Evolutionary conservation across 2,329 filamentous ascomycete species (phyloP).

Genomic region (Venturia oleaginea): DNA sequence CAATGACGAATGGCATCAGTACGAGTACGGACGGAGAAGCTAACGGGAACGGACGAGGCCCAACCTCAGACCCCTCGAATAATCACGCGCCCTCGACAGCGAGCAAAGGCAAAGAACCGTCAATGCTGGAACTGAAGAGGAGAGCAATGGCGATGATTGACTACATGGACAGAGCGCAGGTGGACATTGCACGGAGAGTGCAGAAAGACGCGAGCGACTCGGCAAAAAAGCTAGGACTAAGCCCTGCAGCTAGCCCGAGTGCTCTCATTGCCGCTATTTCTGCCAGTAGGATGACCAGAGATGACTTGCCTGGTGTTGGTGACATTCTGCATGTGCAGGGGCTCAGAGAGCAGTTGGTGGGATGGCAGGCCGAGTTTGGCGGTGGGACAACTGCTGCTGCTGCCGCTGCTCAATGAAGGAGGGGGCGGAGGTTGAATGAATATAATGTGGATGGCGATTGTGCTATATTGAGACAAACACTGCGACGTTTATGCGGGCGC

Average conservation of each 20-base stretch:
- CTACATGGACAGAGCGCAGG: slow-evolving; percentile 16
- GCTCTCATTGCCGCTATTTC: slow-evolving; percentile 54
- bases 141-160: slow-evolving; percentile 14
- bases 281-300: neutral
- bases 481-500: neutral
- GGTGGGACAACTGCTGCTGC: slow-evolving; percentile 17
- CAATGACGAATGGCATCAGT: neutral
- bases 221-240: slow-evolving; percentile 19
- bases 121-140: slow-evolving; percentile 14
- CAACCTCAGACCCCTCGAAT: slow-evolving; percentile 6
- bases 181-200: slow-evolving; percentile 17
- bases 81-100: neutral
- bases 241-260: slow-evolving; percentile 39
- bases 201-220: slow-evolving; percentile 9
- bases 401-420: slow-evolving; percentile 23
- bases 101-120: slow-evolving; percentile 8
- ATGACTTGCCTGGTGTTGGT: slow-evolving; percentile 62
- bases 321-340: slow-evolving; percentile 65
- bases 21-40: neutral
- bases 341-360: slow-evolving; percentile 45
- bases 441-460: neutral
- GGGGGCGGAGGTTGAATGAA: slow-evolving; percentile 21
- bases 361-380: slow-evolving; percentile 71
- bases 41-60: slow-evolving; percentile 1
- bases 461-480: neutral